Evolutionary conservation across 169 alveolate genomes (phyloP).

Genomic region (Cryptosporidium felis): DNA sequence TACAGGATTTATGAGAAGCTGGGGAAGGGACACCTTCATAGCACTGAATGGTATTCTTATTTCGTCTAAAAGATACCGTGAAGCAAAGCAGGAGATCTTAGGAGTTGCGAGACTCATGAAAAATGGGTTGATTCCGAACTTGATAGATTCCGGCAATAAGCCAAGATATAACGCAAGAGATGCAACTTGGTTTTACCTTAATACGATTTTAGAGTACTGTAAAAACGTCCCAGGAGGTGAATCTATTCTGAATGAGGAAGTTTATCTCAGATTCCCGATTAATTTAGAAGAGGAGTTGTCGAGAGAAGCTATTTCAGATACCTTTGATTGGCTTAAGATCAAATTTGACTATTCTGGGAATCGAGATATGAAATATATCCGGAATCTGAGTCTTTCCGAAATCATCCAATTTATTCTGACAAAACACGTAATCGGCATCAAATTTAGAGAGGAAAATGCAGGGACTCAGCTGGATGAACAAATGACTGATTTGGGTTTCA

Average conservation of each 20-base stretch:
- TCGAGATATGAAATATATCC: background rate
- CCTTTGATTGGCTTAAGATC: slow-evolving; percentile 50
- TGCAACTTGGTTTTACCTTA: slow-evolving; percentile 93
- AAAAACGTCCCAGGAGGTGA: slow-evolving; percentile 81
- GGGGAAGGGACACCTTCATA: slow-evolving; percentile 97
- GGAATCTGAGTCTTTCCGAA: slow-evolving; percentile 10
- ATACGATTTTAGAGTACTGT: slow-evolving; percentile 88
- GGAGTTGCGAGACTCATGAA: slow-evolving; percentile 90
- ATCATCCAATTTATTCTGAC: slow-evolving; percentile 47
- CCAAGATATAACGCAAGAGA: slow-evolving; percentile 95
- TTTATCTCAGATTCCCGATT: slow-evolving; percentile 82
- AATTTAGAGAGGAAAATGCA: slow-evolving; percentile 94
- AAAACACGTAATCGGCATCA: slow-evolving; percentile 79
- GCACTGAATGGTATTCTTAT: slow-evolving; percentile 87
- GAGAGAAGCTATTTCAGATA: slow-evolving; percentile 38
- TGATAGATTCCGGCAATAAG: slow-evolving; percentile 89
- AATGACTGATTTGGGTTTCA: slow-evolving; percentile 92
- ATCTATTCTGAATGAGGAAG: slow-evolving; percentile 80
- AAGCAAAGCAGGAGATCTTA: slow-evolving; percentile 74
- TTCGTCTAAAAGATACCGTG: slow-evolving; percentile 76
- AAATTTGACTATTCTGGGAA: background rate
- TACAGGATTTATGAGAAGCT: slow-evolving; percentile 90
- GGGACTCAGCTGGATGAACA: slow-evolving; percentile 88
- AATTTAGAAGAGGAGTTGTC: slow-evolving; percentile 70
- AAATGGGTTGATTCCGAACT: slow-evolving; percentile 93